These are phyloP conservation scores for Nigrospora sphaerica DNA, from an alignment of 2,329 filamentous ascomycete genomes.

Conservation along the genomic window DNA sequence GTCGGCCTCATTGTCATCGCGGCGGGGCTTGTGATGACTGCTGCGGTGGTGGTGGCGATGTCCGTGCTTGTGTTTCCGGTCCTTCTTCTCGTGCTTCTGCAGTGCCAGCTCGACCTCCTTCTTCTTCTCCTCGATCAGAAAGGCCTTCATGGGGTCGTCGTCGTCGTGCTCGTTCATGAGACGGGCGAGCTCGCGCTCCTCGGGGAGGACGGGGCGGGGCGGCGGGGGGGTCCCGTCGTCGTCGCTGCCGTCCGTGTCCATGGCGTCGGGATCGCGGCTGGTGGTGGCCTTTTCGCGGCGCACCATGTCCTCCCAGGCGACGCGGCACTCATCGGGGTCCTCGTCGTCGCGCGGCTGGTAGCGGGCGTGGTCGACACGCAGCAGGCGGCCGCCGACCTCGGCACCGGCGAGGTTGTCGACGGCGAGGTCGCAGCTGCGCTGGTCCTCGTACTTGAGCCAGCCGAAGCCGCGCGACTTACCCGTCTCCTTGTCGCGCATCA, in stretches of 20 bases:
- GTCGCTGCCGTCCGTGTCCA: conserved; percentile 21
- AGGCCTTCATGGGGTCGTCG: conserved; percentile 95
- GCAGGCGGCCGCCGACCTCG: conserved; percentile 68
- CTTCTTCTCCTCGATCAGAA: conserved; percentile 83
- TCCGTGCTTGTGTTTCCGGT: conserved; percentile 36
- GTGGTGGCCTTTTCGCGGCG: conserved; percentile 37
- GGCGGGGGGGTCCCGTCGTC: conserved; percentile 30
- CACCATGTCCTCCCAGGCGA: conserved; percentile 54
- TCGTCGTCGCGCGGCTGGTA: conserved; percentile 86
- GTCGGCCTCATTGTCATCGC: conserved; percentile 17
- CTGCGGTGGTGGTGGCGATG: conserved; percentile 31
- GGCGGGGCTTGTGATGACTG: conserved; percentile 31
- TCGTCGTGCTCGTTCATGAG: conserved; percentile 80
- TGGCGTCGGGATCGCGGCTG: conserved; percentile 18
- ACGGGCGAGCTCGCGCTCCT: conserved; percentile 72
- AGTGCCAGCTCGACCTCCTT: conserved; percentile 74
- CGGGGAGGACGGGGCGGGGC: conserved; percentile 60
- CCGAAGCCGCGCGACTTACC: conserved; percentile 92
- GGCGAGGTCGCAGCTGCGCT: conserved; percentile 88
- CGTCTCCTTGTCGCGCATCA: conserved; percentile 90
- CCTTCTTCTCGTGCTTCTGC: conserved; percentile 42
- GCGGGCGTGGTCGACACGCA: conserved; percentile 86
- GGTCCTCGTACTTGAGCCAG: conserved; percentile 97
- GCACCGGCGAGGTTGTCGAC: conserved; percentile 93
- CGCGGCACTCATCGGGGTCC: conserved; percentile 50